Evolutionary conservation across 2,329 filamentous ascomycete genomes (phyloP).

Genomic region (Fusarium pseudocircinatum): DNA sequence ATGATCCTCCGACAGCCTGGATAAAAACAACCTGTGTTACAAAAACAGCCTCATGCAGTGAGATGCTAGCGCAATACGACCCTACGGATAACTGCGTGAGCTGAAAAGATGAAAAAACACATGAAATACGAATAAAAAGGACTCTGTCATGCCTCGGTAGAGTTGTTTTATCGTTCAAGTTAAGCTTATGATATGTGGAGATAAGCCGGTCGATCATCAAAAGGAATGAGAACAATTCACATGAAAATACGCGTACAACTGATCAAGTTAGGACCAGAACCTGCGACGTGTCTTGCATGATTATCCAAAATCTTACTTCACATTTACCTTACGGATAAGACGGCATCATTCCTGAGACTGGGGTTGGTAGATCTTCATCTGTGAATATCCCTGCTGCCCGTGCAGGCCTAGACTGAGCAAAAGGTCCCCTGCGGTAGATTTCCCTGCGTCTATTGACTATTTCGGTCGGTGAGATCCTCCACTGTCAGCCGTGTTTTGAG

Average conservation of each 20-base stretch:
- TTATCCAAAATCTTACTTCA: background rate
- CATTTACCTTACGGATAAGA: constrained; percentile 19
- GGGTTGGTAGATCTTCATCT: constrained; percentile 24
- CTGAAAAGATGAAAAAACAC: background rate
- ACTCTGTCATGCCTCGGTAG: background rate
- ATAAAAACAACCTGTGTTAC: background rate
- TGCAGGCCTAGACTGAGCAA: constrained; percentile 20
- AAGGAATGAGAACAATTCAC: background rate
- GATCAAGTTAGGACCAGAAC: background rate
- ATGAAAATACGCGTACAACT: background rate
- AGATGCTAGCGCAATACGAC: constrained; percentile 2
- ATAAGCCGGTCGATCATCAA: constrained; percentile 14
- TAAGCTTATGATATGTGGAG: constrained; percentile 19
- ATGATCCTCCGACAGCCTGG: constrained; percentile 10
- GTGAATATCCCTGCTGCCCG: constrained; percentile 1
- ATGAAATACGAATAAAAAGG: background rate
- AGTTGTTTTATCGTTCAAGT: background rate
- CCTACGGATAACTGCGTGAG: constrained; percentile 11
- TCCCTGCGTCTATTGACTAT: constrained; percentile 1
- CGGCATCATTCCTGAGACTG: constrained; percentile 14
- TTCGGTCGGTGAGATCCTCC: background rate
- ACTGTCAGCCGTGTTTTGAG: constrained; percentile 10
- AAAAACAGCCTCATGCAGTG: background rate
- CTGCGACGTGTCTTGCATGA: constrained; percentile 11
- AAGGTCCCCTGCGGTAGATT: constrained; percentile 7